A percentile compares a stretch with the other conserved stretches of the same genome.
Conservation (phyloP, 2,329 filamentous ascomycete genomes). For the Hymenoscyphus scutula region DNA sequence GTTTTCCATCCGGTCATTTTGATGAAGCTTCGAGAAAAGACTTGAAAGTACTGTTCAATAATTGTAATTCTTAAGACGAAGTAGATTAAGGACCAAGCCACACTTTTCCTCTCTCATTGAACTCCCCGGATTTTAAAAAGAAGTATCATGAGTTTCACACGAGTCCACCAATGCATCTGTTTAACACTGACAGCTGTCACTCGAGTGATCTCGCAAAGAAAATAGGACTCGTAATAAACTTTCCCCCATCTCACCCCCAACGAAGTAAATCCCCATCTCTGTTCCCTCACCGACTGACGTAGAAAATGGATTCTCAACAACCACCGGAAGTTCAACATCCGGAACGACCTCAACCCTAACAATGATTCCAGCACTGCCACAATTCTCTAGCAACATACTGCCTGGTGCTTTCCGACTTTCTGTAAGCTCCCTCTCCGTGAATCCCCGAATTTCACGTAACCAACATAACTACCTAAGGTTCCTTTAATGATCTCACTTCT, state of each 20-base stretch:
- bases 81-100: too few species aligned
- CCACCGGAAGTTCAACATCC: constrained; percentile 25
- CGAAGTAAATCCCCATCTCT: constrained; percentile 23
- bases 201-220: constrained; percentile 10
- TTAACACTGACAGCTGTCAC: too few species aligned
- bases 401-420: constrained; percentile 24
- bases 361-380: constrained; percentile 32
- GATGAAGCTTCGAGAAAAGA: too few species aligned
- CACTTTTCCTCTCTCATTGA: too few species aligned
- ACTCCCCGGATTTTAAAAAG: too few species aligned
- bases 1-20: too few species aligned
- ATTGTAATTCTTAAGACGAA: too few species aligned
- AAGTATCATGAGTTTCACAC: too few species aligned
- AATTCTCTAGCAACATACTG: constrained; percentile 24
- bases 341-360: constrained; percentile 26
- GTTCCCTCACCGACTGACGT: constrained; percentile 10
- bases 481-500: constrained; percentile 26
- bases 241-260: constrained; percentile 27
- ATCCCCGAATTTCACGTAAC: constrained; percentile 37
- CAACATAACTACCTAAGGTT: constrained; percentile 34
- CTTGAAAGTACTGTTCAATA: too few species aligned
- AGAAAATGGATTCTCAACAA: constrained; percentile 25
- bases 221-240: constrained; percentile 29
- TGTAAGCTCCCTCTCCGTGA: constrained; percentile 32
- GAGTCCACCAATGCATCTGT: too few species aligned